A percentile compares a stretch with the other conserved stretches of the same genome.
Conservation (phyloP, 371 early-diverging fungal genomes). For the Zychaea mexicana region DNA sequence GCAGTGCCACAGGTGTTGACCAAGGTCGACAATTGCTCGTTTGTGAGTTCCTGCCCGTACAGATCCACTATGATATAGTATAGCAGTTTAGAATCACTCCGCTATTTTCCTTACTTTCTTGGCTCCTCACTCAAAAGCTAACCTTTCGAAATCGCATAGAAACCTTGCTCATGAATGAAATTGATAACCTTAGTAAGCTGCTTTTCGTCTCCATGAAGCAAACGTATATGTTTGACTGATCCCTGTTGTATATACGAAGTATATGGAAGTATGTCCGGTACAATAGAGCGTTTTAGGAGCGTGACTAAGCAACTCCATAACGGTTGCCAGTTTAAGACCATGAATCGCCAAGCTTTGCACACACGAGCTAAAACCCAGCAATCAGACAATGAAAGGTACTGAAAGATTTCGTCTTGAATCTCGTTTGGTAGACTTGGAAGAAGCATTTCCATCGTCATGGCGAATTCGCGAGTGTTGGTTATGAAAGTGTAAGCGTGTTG, state of each 20-base stretch:
- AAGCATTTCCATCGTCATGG: no score
- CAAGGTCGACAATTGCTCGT: not conserved
- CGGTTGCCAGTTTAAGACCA: not conserved
- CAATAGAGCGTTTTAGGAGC: not conserved
- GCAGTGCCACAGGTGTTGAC: not conserved
- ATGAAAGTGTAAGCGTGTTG: no score
- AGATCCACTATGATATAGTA: not conserved
- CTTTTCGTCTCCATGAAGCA: not conserved
- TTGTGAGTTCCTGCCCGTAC: not conserved
- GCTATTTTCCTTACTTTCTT: no score
- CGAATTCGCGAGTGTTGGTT: no score
- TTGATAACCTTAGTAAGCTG: not conserved
- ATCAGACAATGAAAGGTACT: not conserved
- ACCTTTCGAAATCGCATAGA: not conserved
- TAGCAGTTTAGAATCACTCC: no score
- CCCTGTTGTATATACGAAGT: not conserved
- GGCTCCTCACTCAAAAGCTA: no score
- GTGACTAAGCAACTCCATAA: not conserved
- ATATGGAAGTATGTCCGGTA: not conserved
- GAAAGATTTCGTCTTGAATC: not conserved
- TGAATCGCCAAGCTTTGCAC: not conserved
- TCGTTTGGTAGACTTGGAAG: not conserved
- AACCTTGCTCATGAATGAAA: not conserved
- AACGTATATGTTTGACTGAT: not conserved
- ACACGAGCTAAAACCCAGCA: not conserved